Evolutionary conservation across 2,329 filamentous ascomycete genomes (phyloP), one percentile per base, ranked within the genome.

Genomic region (Plectosphaerella cucumerina): DNA sequence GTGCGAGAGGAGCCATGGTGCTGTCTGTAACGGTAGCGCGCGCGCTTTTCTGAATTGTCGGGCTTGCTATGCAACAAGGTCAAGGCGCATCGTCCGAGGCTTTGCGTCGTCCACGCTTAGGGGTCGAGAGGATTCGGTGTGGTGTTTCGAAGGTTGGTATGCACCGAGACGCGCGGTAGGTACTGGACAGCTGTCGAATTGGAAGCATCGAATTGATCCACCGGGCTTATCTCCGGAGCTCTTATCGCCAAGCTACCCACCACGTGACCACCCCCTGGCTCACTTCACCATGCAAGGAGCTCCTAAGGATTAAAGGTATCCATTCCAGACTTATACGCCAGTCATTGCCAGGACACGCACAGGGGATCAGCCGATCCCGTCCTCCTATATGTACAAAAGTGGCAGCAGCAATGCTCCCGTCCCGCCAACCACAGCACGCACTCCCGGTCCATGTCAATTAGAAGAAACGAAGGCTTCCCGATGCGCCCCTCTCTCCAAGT

Each of bases 401-500:
- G 39, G n/a, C n/a, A 42, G 39, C 39, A 42, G 10, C 39, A 42
- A 42, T 42, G n/a, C 18, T 18, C 39, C 39, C n/a, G 39, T 18
- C n/a, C 39, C 39, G 4, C 39, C 10, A 42, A 20, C 39, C 39
- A 42, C 18, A 31, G 39, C 5, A 18, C 10, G 39, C 26, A 18
- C 15, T 42, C 18, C 17, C 39, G 6, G 10, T 18, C 10, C n/a
- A 42, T 20, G 26, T 31, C 35, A 39, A 50, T 70, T 63, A 78
- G 60, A 70, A 66, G 61, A 77, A 79, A 47, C 76, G 70, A 53
- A 78, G 58, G 55, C 68, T 74, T 42, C 67, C 69, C 12, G 67
- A 63, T 4, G 71, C 68, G n/a, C 67, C 65, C 39, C 72, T 64
- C 59, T 74, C 72, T 18, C 72, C 64, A 47, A 78, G 54, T 6